Base-by-base conservation (phyloP, 2,329 filamentous ascomycete species). In the Paecilomyces niveus region DNA sequence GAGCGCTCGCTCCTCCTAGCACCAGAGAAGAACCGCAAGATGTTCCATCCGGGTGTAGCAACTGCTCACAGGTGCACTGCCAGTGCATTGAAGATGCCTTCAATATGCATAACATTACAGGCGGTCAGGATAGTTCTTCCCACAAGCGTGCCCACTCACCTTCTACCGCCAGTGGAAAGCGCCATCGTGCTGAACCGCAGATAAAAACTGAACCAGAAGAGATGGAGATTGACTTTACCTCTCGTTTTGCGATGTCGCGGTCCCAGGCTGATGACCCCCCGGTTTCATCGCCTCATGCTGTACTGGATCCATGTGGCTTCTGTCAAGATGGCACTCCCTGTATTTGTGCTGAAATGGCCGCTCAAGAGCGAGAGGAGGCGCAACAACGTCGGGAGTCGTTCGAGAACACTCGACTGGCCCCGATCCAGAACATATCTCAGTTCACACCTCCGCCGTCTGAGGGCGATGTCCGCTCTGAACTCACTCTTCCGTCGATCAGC, bases 291-390 rank as follows among this genome's bases (percentile, higher is more conserved):
- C 74, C 67, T 65, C 74, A 62, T 53, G 69, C 71, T 21, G 68
- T 73, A n/a, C 77, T 84, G 61, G 89, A 93, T 65, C 83, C 84
- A 21, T 94, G 90, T 70, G 90, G 90, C 6, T 94, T 94, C 75
- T 94, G 90, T 74, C 85, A 87, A 61, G 89, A 92, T 60, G 89
- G 89, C 3, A 92, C 88, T 0, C 90, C 90, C 65, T 94, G 90
- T 68, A 85, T 92, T 63, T 94, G 90, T 72, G 89, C 89, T 24
- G 89, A 92, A 63, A 79, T 81, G 74, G 76, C 77, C 2, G 76
- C 76, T 7, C 77, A 78, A 59, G 71, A 72, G 63, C 71, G 72
- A 62, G 67, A 57, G 68, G 61, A 71, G 62, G 15, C 39, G 59
- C 68, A 60, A 29, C 26, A 29, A 63, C 56, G 78, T 78, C 62